Evolutionary conservation across 805 yeast genomes (phyloP), one percentile per base, ranked within the genome.

Genomic region (Metschnikowia anglica): DNA sequence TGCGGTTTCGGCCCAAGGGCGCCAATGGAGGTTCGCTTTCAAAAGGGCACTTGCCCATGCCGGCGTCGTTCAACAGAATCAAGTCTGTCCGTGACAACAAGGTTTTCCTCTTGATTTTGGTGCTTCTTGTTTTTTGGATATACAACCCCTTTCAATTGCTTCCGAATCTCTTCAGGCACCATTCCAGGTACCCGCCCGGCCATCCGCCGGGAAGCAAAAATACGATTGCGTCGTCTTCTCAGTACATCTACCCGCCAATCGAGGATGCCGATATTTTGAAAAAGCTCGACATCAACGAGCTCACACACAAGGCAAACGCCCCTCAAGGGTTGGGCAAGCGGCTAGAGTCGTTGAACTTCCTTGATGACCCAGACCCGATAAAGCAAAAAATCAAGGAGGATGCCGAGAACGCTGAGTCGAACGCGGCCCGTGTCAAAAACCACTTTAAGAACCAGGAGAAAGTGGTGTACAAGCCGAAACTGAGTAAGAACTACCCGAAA

Each of bases 201-300:
- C 72, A 62, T 41, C 68, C 72, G 5, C 57, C 54, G 31, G 66
- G 73, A 12, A 56, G 66, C 27, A 47, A 41, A 10, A 55, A 62
- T 36, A 47, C 44, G 13, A 68, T 80, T 20, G 70, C 67, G 16
- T 75, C 83, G 12, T 62, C 68, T 10, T 72, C 80, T 15, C 68
- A 72, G 28, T 73, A 78, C 55, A 81, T 85, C 11, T 85, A 76
- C 56, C 93, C 93, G n/a, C 76, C 80, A n/a, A 73, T 84, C 27
- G 89, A 85, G 50, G 82, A 85, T 54, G 82, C 86, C 4, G 77
- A 81, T 0, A 59, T 74, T 17, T 67, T 85, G 46, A 76, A 78
- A 50, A 82, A 81, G 44, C 56, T 85, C 38, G 76, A 80, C 1
- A 60, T 79, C 16, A 70, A 69, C 24, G 71, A 69, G 34, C 49